A percentile compares a stretch with the other conserved stretches of the same genome.
phyloP scores from a whole-genome alignment of 1,139 yeast species.

The Blastobotrys indianensis region DNA sequence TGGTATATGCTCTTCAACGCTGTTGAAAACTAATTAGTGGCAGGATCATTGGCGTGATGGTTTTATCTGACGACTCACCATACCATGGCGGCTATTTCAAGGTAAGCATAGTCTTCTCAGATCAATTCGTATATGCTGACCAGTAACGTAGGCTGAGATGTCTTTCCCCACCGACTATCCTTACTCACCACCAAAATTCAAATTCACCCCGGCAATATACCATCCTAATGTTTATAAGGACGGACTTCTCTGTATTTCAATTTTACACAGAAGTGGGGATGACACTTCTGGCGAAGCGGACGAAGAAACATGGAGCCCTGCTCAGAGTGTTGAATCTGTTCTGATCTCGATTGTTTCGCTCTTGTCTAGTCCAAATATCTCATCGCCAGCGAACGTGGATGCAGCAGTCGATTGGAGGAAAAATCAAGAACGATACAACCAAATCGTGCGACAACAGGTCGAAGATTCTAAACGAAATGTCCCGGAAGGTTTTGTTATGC shows the following conservation, averaged over 20 bases:
- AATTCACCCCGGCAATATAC: conserved; percentile 90
- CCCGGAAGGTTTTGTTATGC: conserved; percentile 81
- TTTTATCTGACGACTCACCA: conserved; percentile 78
- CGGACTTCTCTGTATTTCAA: conserved; percentile 88
- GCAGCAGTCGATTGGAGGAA: conserved; percentile 91
- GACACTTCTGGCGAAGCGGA: conserved; percentile 88
- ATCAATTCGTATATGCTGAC: not conserved
- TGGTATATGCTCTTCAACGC: conserved; percentile 37
- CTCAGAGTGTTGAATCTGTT: conserved; percentile 89
- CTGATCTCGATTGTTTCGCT: conserved; percentile 83
- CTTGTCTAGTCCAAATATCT: conserved; percentile 86
- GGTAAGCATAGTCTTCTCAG: conserved; percentile 20
- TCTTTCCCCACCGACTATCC: conserved; percentile 89
- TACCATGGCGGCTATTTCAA: conserved; percentile 95
- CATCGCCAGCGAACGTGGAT: conserved; percentile 94
- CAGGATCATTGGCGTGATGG: conserved; percentile 87
- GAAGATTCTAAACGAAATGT: conserved; percentile 77
- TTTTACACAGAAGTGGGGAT: conserved; percentile 85
- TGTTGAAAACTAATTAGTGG: conserved; percentile 1
- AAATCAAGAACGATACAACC: conserved; percentile 71
- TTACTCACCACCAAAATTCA: conserved; percentile 81
- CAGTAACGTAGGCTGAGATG: conserved; percentile 60
- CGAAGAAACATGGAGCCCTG: conserved; percentile 85
- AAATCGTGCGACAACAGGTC: conserved; percentile 76
- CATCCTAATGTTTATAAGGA: conserved; percentile 94